These are phyloP conservation scores for Alternaria sp. DNA, from an alignment of 2,329 filamentous ascomycete genomes.

Conservation along the genomic window DNA sequence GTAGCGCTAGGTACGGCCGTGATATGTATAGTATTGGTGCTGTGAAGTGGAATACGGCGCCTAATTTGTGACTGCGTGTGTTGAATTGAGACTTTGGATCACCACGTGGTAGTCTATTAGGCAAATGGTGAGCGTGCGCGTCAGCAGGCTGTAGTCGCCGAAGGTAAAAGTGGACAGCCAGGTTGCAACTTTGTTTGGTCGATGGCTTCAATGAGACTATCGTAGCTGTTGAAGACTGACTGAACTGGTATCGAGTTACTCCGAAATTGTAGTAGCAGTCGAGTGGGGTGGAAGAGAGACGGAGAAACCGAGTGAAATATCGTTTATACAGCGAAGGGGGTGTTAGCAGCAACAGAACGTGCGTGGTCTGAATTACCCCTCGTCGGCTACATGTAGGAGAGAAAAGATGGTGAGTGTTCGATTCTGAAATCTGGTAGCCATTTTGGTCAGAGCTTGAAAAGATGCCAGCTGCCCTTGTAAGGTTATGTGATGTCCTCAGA, in stretches of 20 bases:
- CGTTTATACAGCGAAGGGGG: not conserved
- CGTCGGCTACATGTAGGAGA: not conserved
- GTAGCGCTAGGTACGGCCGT: not conserved
- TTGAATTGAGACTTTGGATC: not conserved
- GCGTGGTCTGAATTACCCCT: not conserved
- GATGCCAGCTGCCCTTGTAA: too few species aligned
- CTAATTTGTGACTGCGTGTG: not conserved
- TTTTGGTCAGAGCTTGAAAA: not conserved
- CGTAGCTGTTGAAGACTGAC: not conserved
- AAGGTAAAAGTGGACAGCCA: constrained; percentile 11
- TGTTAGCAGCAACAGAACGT: not conserved
- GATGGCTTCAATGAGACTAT: constrained; percentile 4
- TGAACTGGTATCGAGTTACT: not conserved
- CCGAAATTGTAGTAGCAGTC: not conserved
- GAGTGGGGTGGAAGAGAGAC: not conserved
- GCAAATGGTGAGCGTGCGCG: not conserved
- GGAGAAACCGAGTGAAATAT: not conserved
- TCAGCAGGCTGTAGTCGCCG: constrained; percentile 6
- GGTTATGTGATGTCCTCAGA: not conserved
- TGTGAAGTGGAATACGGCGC: constrained; percentile 5
- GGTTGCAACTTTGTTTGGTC: not conserved
- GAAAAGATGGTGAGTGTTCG: not conserved
- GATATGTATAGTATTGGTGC: not conserved
- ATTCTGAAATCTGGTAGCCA: not conserved
- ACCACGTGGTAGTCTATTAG: constrained; percentile 1